Percentiles rank a stretch among this genome's conserved stretches.
Conservation (phyloP, 2,329 filamentous ascomycete genomes). For the Dactylellina sp. region DNA sequence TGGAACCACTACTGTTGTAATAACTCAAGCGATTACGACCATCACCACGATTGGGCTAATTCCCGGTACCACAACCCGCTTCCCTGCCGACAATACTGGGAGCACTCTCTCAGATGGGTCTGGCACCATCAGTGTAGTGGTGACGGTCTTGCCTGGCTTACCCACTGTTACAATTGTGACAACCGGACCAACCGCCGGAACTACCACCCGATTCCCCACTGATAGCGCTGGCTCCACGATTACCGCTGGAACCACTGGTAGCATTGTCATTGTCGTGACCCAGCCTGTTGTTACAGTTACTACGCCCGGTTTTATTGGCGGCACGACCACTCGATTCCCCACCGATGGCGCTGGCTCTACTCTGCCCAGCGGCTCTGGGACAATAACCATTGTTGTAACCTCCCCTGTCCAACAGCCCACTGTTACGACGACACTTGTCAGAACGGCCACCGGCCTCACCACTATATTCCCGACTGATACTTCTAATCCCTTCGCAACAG, state of each 20-base stretch:
- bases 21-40: too few relatives aligned
- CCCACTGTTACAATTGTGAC: not conserved
- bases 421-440: not conserved
- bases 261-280: not conserved
- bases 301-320: not conserved
- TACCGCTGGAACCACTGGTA: too few relatives aligned
- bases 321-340: not conserved
- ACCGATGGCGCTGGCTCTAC: not conserved
- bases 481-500: not conserved
- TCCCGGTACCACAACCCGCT: too few relatives aligned
- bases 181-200: not conserved
- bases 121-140: constrained; percentile 1
- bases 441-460: not conserved
- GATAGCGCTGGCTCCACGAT: not conserved
- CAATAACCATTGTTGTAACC: not conserved
- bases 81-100: too few relatives aligned
- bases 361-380: not conserved
- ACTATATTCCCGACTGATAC: constrained; percentile 9
- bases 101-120: constrained; percentile 5
- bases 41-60: too few relatives aligned
- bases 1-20: too few relatives aligned
- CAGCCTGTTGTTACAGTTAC: not conserved
- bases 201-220: not conserved
- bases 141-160: too few relatives aligned
- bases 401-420: not conserved